These are phyloP conservation scores for Candida orba DNA, from an alignment of 805 yeast species.

Conservation along the genomic window DNA sequence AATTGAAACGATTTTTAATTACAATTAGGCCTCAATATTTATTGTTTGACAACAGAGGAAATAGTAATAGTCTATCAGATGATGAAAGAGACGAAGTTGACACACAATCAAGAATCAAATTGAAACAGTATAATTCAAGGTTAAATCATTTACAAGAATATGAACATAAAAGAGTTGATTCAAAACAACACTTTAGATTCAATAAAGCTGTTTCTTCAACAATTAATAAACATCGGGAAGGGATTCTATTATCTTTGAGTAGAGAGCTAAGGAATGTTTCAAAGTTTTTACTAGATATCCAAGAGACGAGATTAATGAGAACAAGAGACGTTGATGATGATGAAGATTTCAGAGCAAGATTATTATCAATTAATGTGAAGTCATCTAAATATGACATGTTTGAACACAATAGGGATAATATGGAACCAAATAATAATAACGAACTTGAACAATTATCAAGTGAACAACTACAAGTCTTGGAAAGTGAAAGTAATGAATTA, in stretches of 20 bases:
- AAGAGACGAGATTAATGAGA: constrained; percentile 22
- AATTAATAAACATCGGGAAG: constrained; percentile 17
- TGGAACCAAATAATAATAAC: constrained; percentile 24
- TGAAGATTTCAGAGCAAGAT: constrained; percentile 10
- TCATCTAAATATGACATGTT: constrained; percentile 19
- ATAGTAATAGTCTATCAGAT: constrained; percentile 28
- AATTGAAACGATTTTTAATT: constrained; percentile 22
- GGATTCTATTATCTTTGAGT: constrained; percentile 15
- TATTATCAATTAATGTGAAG: constrained; percentile 17
- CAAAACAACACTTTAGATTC: constrained; percentile 14
- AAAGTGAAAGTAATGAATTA: constrained; percentile 50
- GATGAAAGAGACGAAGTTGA: constrained; percentile 50
- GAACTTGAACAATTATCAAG: constrained; percentile 26
- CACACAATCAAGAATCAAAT: constrained; percentile 43
- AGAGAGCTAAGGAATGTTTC: constrained; percentile 20
- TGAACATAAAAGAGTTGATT: constrained; percentile 37
- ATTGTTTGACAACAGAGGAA: constrained; percentile 9
- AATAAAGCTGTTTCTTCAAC: constrained; percentile 11
- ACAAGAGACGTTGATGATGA: constrained; percentile 17
- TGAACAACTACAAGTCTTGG: constrained; percentile 51
- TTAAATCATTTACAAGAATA: constrained; percentile 43
- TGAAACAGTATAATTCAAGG: constrained; percentile 46
- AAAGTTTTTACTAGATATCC: constrained; percentile 17
- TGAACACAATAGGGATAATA: constrained; percentile 1
- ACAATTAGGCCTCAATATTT: constrained; percentile 24